Base-by-base conservation (phyloP, 2,329 filamentous ascomycete genomes). In the Byssoonygena ceratinophila region DNA sequence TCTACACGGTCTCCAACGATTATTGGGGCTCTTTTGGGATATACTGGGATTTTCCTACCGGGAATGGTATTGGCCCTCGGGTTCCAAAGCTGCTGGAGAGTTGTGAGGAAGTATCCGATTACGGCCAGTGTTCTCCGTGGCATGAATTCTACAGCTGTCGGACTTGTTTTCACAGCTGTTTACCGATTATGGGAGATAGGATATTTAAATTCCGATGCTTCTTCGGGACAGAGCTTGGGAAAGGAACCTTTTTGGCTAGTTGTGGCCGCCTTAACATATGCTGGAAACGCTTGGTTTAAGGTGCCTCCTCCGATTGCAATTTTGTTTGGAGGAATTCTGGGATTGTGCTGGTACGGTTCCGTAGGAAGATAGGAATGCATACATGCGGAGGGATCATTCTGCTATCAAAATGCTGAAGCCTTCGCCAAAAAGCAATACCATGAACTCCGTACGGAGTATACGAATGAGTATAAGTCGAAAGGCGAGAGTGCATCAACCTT, bases 191-290 rank as follows among this genome's bases (percentile, higher is more conserved):
- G 78, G 77, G 72, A 81, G 64, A 76, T 83, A 58, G 81, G 81
- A 0, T 81, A 75, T 54, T 64, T 84, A 4, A 77, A 76, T 11
- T 66, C 74, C 20, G 67, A 68, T 0, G 73, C 71, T 16, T 67
- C 70, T 52, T 60, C 61, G 1, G 80, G 80, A 0, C 73, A 69
- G 44, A 80, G 76, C 57, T 60, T 83, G 41, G 79, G 68, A 0
- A 69, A 73, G 34, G 80, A 83, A 55, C 78, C 80, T 0, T 83
- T 79, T 78, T 83, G 80, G 77, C 74, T 83, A 16, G 78, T 81
- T 2, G 73, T 82, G 1, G 74, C 79, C 1, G 76, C 77, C 64
- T 56, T 71, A 4, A 69, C 67, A 20, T 78, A 74, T 61, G 69
- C 74, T 2, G 70, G 68, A 8, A 72, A 69, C 39, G 64, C 67